Base-by-base conservation (phyloP, 2,329 filamentous ascomycete genomes). In the Hypoxylon sp. region DNA sequence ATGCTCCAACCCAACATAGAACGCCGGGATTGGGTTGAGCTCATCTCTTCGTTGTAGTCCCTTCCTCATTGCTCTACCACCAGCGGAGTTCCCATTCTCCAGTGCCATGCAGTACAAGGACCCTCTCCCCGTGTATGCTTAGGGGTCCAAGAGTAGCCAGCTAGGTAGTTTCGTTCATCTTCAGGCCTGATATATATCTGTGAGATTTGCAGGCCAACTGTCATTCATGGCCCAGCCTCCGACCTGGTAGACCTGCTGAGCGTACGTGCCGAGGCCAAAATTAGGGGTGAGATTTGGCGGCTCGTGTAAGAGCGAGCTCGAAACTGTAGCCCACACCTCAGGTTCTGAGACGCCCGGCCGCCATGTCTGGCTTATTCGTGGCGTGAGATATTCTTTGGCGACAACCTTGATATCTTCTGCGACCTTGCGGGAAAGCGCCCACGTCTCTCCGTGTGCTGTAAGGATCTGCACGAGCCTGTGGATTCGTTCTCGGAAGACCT, bases 361-460 rank as follows among this genome's bases (percentile, higher is more conserved):
- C 64, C 65, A 68, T 29, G 51, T 67, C 51, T 51, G 62, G 17
- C 68, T 67, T 35, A 66, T 62, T 60, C 55, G 60, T 33, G 71
- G 65, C 8, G 67, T 59, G 17, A 77, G 42, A 29, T 77, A 77
- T 50, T 77, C 76, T 48, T 73, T 74, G 10, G 72, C 73, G 6
- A 78, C 74, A 3, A 68, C 53, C 19, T 73, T 70, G 33, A 81
- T 73, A 56, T 81, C 79, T 17, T 80, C 79, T 14, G 77, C 76
- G 42, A 80, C 74, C 55, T 74, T 76, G 51, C 74, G 78, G 3
- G 80, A 79, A 22, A 82, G 67, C 0, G 75, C 71, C 74, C 78
- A 79, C 42, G 75, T 78, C 48, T 79, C 74, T n/a, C 78, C 76
- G n/a, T 78, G 75, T 31, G 72, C 70, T 17, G 71, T 75, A 13